Evolutionary conservation across 192 early-diverging fungal species (phyloP).

Genomic region (Backusella luteola): DNA sequence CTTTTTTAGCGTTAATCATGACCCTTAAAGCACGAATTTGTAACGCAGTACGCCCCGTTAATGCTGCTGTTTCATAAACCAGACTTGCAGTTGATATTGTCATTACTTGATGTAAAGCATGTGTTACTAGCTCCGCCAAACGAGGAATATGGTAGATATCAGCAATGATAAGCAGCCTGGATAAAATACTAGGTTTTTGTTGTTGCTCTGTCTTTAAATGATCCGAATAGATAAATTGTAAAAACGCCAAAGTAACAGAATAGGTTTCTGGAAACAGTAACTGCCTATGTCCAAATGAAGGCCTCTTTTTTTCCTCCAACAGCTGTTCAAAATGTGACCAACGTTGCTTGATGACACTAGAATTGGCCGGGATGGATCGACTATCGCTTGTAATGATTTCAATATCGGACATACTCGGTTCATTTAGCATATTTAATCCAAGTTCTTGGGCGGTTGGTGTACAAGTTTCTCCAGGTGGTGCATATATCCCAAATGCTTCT

Average conservation of each 20-base stretch:
- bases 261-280: slow-evolving; percentile 34
- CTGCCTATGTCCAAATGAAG: slow-evolving; percentile 7
- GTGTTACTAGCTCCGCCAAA: slow-evolving; percentile 51
- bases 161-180: slow-evolving; percentile 57
- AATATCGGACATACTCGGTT: slow-evolving; percentile 52
- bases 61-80: slow-evolving; percentile 62
- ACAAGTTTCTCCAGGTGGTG: slow-evolving; percentile 47
- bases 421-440: slow-evolving; percentile 51
- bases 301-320: slow-evolving; percentile 19
- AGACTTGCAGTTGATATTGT: slow-evolving; percentile 59
- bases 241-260: slow-evolving; percentile 22
- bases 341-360: slow-evolving; percentile 41
- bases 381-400: slow-evolving; percentile 53
- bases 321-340: slow-evolving; percentile 53
- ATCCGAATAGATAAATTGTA: slow-evolving; percentile 40
- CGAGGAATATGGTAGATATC: slow-evolving; percentile 55
- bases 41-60: slow-evolving; percentile 57
- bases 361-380: slow-evolving; percentile 51
- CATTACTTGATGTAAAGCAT: slow-evolving; percentile 58
- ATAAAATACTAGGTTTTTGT: slow-evolving; percentile 57
- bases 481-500: slow-evolving; percentile 68
- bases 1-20: slow-evolving; percentile 54
- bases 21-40: slow-evolving; percentile 56
- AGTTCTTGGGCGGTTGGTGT: slow-evolving; percentile 52
- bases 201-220: slow-evolving; percentile 61